Evolutionary conservation across 805 yeast genomes (phyloP), one percentile per base, ranked within the genome.

Genomic region (Metschnikowia baotianmanensis): DNA sequence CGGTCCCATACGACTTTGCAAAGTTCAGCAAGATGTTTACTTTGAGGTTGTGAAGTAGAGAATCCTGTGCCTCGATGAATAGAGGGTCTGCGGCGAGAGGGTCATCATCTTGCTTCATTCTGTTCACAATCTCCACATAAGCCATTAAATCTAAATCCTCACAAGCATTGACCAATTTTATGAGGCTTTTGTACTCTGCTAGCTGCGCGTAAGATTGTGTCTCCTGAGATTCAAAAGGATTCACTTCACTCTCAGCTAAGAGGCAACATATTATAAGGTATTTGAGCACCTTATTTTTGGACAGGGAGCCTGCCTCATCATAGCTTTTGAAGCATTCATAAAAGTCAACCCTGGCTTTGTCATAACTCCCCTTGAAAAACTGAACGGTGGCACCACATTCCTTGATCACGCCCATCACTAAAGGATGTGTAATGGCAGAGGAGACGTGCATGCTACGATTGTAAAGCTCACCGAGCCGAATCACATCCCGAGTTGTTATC

Each of bases 311-410:
- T 18, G 71, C 70, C 53, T 69, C 75, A 46, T 69, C 75, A 44
- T 61, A 69, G 41, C 57, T 63, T 45, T 69, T 69, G 47, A 69
- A 69, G 34, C 68, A 73, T 34, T 63, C 71, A 31, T 73, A 72
- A 46, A 81, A 81, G 12, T 89, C 91, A 26, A 82, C 72, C 8
- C 80, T 66, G 0, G 86, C 88, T 35, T 59, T 59, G 24, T 73
- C 78, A 67, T 74, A 86, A 46, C 80, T 76, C 11, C 73, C 74
- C 35, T 76, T 73, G 45, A 75, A 68, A 72, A 85, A 79, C 36
- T 76, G 73, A 47, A 86, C 71, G 38, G 78, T 74, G 2, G 89
- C 95, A 0, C 88, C 86, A 48, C 87, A 81, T 57, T 86, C 91
- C 46, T 78, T 73, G 19, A 86, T 74, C n/a, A 82, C 75, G 1